These are phyloP conservation scores for Berberis vulgaris DNA, from an alignment of 164 flowering plant species.

Conservation along the genomic window DNA sequence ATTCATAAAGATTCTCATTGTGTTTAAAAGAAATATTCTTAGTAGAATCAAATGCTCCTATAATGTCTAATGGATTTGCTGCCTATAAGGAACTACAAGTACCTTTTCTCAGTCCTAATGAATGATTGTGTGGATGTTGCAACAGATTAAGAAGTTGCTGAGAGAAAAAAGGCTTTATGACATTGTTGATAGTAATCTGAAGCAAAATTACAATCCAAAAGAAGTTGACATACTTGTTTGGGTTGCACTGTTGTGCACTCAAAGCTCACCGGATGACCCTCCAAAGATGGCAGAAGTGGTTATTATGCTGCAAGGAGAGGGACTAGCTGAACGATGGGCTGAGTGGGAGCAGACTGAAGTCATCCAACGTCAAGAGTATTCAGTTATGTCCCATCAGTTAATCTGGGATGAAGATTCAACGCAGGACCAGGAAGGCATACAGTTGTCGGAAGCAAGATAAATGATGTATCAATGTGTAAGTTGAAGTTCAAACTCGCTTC, in stretches of 20 bases:
- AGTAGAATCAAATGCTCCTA: too few relatives aligned
- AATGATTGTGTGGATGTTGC: not conserved
- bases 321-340: conserved; percentile 65
- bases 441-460: conserved; percentile 70
- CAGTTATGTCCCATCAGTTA: conserved; percentile 38
- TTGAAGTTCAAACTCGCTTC: too few relatives aligned
- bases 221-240: conserved; percentile 70
- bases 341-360: conserved; percentile 71
- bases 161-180: conserved; percentile 61
- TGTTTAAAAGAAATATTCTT: too few relatives aligned
- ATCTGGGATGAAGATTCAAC: conserved; percentile 69
- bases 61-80: too few relatives aligned
- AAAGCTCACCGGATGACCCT: conserved; percentile 69
- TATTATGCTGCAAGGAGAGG: conserved; percentile 61
- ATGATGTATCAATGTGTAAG: not conserved
- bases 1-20: too few relatives aligned
- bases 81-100: not conserved
- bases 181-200: conserved; percentile 64
- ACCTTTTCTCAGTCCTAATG: not conserved
- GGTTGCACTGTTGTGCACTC: conserved; percentile 89
- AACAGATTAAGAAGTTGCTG: conserved; percentile 70
- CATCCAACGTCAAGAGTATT: conserved; percentile 34
- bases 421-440: conserved; percentile 62
- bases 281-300: conserved; percentile 80
- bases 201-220: conserved; percentile 35